Evolutionary conservation across 176 grass and related monocot species (phyloP).

Genomic region (Avena insularis): DNA sequence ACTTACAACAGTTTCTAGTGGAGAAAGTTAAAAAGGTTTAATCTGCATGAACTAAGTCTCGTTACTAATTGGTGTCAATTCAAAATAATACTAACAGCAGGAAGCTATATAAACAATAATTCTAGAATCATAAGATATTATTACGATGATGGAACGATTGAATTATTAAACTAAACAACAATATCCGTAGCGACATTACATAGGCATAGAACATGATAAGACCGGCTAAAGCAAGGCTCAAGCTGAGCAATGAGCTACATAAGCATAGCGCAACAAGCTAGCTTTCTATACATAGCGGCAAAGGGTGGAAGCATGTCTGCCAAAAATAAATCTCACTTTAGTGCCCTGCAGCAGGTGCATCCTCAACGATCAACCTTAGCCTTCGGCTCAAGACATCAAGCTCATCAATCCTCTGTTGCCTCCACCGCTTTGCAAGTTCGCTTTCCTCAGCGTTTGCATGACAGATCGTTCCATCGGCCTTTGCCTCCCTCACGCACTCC

Average conservation of each 20-base stretch:
- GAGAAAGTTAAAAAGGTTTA: not conserved
- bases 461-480: slow-evolving; percentile 6
- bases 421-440: slow-evolving; percentile 65
- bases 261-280: slow-evolving; percentile 56
- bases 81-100: slow-evolving; percentile 9
- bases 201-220: slow-evolving; percentile 43
- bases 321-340: slow-evolving; percentile 38
- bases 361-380: slow-evolving; percentile 70
- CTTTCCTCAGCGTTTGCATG: slow-evolving; percentile 37
- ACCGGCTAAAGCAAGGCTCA: slow-evolving; percentile 35
- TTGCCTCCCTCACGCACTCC: slow-evolving; percentile 68
- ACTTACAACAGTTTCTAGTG: not conserved
- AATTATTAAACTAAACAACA: slow-evolving; percentile 50
- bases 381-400: slow-evolving; percentile 67
- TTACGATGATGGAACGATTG: slow-evolving; percentile 38
- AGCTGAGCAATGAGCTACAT: slow-evolving; percentile 39
- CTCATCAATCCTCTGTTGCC: slow-evolving; percentile 66
- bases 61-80: not conserved
- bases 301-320: slow-evolving; percentile 33
- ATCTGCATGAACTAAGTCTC: not conserved
- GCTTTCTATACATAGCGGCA: slow-evolving; percentile 47
- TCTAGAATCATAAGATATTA: slow-evolving; percentile 46
- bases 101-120: not conserved
- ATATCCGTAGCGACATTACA: slow-evolving; percentile 46
- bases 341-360: slow-evolving; percentile 34